Evolutionary conservation across 2,329 filamentous ascomycete species (phyloP).

Genomic region (Emericellopsis atlantica): DNA sequence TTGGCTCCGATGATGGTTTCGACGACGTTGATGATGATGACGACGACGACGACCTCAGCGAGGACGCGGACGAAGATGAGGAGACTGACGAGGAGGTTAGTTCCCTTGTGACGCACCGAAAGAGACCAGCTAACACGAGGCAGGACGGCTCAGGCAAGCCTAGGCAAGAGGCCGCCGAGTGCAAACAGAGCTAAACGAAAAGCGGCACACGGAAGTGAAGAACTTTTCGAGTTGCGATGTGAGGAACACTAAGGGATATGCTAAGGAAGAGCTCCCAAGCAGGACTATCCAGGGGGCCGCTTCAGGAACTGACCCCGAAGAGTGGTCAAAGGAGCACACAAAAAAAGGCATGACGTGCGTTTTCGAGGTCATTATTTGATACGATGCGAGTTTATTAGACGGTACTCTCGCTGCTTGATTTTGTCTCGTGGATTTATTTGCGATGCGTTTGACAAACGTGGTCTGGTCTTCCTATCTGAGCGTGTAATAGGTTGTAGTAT

Average conservation of each 20-base stretch:
- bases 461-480: too few species aligned
- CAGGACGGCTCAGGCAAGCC: slow-evolving; percentile 82
- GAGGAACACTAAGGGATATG: too few species aligned
- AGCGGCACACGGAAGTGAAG: slow-evolving; percentile 7
- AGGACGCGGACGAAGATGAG: slow-evolving; percentile 74
- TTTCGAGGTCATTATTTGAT: too few species aligned
- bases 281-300: too few species aligned
- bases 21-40: slow-evolving; percentile 93
- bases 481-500: too few species aligned
- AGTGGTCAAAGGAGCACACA: too few species aligned
- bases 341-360: too few species aligned
- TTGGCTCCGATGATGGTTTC: slow-evolving; percentile 71
- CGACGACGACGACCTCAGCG: slow-evolving; percentile 78
- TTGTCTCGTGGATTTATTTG: too few species aligned
- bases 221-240: background rate
- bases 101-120: slow-evolving; percentile 1
- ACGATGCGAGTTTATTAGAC: too few species aligned
- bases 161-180: slow-evolving; percentile 88
- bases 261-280: slow-evolving; percentile 1
- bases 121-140: slow-evolving; percentile 2
- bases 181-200: slow-evolving; percentile 74
- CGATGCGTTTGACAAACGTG: too few species aligned
- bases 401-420: too few species aligned
- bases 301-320: too few species aligned
- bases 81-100: slow-evolving; percentile 69